Conservation (phyloP, 257 asterid genomes). For the Nicotiana paniculata region DNA sequence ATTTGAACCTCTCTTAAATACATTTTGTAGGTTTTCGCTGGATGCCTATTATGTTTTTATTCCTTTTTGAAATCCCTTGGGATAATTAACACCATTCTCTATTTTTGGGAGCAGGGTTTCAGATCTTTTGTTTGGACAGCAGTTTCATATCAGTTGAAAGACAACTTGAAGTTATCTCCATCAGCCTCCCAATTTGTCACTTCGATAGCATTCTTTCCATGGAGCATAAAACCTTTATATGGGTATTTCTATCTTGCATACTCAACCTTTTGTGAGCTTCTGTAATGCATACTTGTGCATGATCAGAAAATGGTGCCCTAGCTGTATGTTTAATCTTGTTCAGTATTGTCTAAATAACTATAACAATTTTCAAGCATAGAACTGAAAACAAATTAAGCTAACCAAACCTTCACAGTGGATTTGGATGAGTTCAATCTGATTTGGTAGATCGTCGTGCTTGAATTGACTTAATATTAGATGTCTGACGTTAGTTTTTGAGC, state of each 20-base stretch:
- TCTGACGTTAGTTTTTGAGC: neutral
- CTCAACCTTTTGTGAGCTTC: neutral
- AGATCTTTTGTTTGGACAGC: conserved; percentile 99
- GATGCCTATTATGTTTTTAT: neutral
- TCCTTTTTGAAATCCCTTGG: neutral
- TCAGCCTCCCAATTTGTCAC: conserved; percentile 93
- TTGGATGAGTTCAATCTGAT: conserved; percentile 1
- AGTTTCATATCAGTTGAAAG: conserved; percentile 91
- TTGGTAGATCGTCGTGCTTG: neutral
- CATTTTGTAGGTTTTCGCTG: neutral
- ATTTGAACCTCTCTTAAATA: neutral
- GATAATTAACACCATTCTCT: neutral
- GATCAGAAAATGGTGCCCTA: neutral
- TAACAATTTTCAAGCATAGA: neutral
- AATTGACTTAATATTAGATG: neutral
- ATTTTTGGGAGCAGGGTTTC: conserved; percentile 65
- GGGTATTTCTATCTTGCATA: conserved; percentile 48
- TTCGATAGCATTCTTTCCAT: conserved; percentile 80
- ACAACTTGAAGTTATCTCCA: conserved; percentile 76
- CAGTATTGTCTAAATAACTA: neutral
- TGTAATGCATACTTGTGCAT: neutral
- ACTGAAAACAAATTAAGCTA: neutral
- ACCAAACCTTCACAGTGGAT: neutral
- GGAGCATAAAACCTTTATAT: conserved; percentile 92
- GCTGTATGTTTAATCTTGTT: neutral